These are phyloP conservation scores for Rubroboletus satanas DNA, from an alignment of 768 basidiomycete species.

Conservation along the genomic window DNA sequence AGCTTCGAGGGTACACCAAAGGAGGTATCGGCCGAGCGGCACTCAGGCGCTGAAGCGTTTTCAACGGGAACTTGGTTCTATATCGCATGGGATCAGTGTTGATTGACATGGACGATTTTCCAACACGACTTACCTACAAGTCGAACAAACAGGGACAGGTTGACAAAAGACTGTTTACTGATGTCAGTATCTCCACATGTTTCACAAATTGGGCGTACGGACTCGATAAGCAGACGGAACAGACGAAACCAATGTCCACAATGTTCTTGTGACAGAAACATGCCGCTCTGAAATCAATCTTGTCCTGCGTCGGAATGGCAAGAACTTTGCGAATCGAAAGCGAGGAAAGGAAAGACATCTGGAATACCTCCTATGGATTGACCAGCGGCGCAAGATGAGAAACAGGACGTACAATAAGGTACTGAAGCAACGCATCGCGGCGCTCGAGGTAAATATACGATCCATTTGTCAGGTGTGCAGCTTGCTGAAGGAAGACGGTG, in stretches of 20 bases:
- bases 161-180: conserved; percentile 77
- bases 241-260: conserved; percentile 94
- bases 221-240: conserved; percentile 98
- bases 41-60: conserved; percentile 80
- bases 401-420: conserved; percentile 60
- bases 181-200: conserved; percentile 7
- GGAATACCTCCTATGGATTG: background rate
- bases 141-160: conserved; percentile 89
- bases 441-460: conserved; percentile 84
- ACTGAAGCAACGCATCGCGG: conserved; percentile 85
- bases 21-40: conserved; percentile 47
- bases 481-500: conserved; percentile 95
- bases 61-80: conserved; percentile 94
- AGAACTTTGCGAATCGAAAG: conserved; percentile 71
- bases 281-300: conserved; percentile 93
- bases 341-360: conserved; percentile 84
- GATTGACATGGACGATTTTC: background rate
- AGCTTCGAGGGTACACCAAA: conserved; percentile 28
- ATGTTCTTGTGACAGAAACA: conserved; percentile 99
- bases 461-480: conserved; percentile 91
- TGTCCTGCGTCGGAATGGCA: conserved; percentile 88
- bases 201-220: conserved; percentile 28
- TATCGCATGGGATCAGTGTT: conserved; percentile 1
- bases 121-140: conserved; percentile 69
- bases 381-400: background rate